A percentile compares a stretch with the other conserved stretches of the same genome.
Conservation (phyloP, 2,329 filamentous ascomycete species). For the Elsinoe necatrix region DNA sequence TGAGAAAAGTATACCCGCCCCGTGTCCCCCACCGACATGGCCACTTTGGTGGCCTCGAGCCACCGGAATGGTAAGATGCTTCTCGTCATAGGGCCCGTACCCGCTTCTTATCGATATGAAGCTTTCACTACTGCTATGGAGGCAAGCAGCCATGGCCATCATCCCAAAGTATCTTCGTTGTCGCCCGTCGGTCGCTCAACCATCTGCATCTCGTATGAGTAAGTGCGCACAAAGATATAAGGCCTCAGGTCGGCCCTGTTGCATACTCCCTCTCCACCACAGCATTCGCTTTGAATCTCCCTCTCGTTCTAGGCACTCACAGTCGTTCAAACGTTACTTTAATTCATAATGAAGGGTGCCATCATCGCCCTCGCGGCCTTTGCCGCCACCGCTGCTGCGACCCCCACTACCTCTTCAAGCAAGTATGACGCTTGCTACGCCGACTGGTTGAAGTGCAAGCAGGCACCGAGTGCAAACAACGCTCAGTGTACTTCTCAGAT, state of each 20-base stretch:
- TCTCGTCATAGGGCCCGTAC: not conserved
- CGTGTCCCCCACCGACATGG: not conserved
- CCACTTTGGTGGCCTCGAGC: not conserved
- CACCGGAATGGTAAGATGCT: not conserved
- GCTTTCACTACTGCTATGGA: not conserved
- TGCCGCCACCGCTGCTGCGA: not conserved
- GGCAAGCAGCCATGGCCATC: constrained; percentile 4
- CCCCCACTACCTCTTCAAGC: not conserved
- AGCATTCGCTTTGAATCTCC: not conserved
- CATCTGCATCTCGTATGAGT: constrained; percentile 2
- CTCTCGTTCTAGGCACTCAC: not conserved
- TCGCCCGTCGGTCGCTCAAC: not conserved
- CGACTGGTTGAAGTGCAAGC: constrained; percentile 10
- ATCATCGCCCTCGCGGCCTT: constrained; percentile 3
- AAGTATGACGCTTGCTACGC: constrained; percentile 11
- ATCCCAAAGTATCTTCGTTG: not conserved
- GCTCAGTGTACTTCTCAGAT: constrained; percentile 13
- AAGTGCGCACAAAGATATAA: not conserved
- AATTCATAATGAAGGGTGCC: constrained; percentile 11
- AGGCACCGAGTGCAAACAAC: constrained; percentile 14
- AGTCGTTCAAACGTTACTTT: not conserved
- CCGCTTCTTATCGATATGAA: not conserved
- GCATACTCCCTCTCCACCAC: not conserved
- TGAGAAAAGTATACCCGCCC: not conserved
- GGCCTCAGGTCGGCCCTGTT: not conserved